Base-by-base conservation (phyloP, 805 yeast genomes). In the Kazachstania psychrophila region DNA sequence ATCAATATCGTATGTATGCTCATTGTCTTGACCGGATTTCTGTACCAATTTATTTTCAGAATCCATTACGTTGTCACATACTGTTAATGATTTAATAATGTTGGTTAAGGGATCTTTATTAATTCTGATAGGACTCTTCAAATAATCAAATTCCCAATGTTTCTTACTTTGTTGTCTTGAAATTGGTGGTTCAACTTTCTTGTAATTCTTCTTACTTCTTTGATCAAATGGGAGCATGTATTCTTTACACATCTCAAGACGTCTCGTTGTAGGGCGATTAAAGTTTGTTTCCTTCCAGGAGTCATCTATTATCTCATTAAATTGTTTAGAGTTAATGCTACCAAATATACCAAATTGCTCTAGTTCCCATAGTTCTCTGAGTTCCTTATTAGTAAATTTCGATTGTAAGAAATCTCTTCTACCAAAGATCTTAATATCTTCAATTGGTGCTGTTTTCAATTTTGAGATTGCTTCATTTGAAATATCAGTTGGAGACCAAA, bases 311-410 rank as follows among this genome's bases (percentile, higher is more conserved):
- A 59, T 44, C 33, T 51, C 45, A 6, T 59, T 34, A 11, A 63
- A 52, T n/a, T 58, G 56, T 11, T 48, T 47, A 3, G 64, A 61
- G 1, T 65, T 65, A 7, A 71, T 69, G 31, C 65, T 52, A 3
- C 77, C 76, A 9, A 58, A 53, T 38, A 80, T 72, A 0, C 77
- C 76, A 27, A 63, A 61, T 22, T 65, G 60, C 37, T 62, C 67
- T 38, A 86, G 58, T 36, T 77, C 81, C 52, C 88, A 64, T 25
- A 89, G 62, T 53, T 92, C 97, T 52, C 96, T 70, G 17, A 89
- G 69, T 58, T 92, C 98, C 54, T 87, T 89, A 47, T 84, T 89
- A 3, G 96, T 81, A 56, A 88, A 92, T 18, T 95, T 92, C 30
- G 92, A 77, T 46, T 87, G 88, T 31, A 79, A 56, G 16, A 86